Conservation (phyloP, 2,329 filamentous ascomycete species). For the Ilyonectria sp. region DNA sequence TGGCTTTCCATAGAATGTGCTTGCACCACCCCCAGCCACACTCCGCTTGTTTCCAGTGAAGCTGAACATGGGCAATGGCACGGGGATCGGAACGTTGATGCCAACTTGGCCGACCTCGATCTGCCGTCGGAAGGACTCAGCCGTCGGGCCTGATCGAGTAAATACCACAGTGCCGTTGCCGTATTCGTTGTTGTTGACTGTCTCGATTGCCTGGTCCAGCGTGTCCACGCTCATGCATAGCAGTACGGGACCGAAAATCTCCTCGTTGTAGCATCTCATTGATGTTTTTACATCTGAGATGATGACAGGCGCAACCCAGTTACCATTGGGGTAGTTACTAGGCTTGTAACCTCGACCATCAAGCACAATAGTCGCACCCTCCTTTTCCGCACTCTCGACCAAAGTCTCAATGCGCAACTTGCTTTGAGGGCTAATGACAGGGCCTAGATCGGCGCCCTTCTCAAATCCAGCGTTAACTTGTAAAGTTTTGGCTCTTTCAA, state of each 20-base stretch:
- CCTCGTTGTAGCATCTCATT: slow-evolving; percentile 5
- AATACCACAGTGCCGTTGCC: slow-evolving; percentile 7
- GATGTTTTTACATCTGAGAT: not conserved
- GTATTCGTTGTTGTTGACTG: slow-evolving; percentile 11
- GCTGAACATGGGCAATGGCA: slow-evolving; percentile 77
- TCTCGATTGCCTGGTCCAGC: not conserved
- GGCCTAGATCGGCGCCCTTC: slow-evolving; percentile 72
- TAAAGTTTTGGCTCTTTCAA: slow-evolving; percentile 79
- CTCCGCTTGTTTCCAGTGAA: slow-evolving; percentile 87
- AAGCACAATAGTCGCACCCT: slow-evolving; percentile 84
- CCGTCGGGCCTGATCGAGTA: not conserved
- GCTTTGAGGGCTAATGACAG: slow-evolving; percentile 83
- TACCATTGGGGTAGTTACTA: not conserved
- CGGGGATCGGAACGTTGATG: slow-evolving; percentile 84
- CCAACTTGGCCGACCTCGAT: slow-evolving; percentile 5
- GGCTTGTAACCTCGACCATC: slow-evolving; percentile 70
- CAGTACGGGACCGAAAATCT: slow-evolving; percentile 3
- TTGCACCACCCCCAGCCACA: slow-evolving; percentile 89
- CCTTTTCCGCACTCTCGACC: slow-evolving; percentile 81
- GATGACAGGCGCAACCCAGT: slow-evolving; percentile 2
- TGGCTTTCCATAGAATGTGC: slow-evolving; percentile 93
- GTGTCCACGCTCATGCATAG: not conserved
- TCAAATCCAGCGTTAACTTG: slow-evolving; percentile 76
- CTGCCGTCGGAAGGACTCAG: not conserved
- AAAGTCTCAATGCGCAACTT: slow-evolving; percentile 82